Conservation (phyloP, 1,284 basidiomycete species). For the Ceratobasidium sp. region DNA sequence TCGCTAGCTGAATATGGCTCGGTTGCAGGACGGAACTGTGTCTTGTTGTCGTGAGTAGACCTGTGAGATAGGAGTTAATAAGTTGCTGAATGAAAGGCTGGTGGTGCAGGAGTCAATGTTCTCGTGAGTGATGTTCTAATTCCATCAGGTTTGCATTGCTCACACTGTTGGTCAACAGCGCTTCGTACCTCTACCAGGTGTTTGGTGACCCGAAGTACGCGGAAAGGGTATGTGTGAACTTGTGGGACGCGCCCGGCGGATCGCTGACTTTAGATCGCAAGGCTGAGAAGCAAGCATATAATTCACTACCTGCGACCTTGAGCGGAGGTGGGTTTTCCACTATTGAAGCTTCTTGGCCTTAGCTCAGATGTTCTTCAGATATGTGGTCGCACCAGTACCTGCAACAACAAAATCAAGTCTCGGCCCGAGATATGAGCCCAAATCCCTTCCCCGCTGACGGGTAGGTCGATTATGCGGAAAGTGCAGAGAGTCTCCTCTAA, state of each 20-base stretch:
- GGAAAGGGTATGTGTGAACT: conserved; percentile 57
- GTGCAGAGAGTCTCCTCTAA: neutral
- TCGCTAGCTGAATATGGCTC: neutral
- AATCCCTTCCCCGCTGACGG: conserved; percentile 39
- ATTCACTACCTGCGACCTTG: conserved; percentile 65
- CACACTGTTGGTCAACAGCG: conserved; percentile 51
- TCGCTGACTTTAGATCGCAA: conserved; percentile 45
- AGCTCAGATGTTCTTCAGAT: neutral
- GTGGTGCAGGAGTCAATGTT: conserved; percentile 66
- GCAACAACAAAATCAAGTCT: conserved; percentile 38
- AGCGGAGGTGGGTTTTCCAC: conserved; percentile 58
- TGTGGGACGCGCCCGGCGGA: neutral
- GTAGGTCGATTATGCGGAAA: neutral
- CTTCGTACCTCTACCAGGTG: conserved; percentile 67
- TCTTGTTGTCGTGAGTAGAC: conserved; percentile 62
- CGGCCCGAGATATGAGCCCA: conserved; percentile 25
- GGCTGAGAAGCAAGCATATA: conserved; percentile 70
- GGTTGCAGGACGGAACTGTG: conserved; percentile 63
- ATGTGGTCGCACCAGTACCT: conserved; percentile 40
- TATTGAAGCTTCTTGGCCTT: neutral
- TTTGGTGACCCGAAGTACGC: conserved; percentile 67
- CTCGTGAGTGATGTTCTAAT: conserved; percentile 56
- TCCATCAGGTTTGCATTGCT: conserved; percentile 4
- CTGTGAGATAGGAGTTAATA: neutral
- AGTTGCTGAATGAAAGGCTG: neutral